Evolutionary conservation across 176 grass and related monocot genomes (phyloP).

Genomic region (Stipa capillata): DNA sequence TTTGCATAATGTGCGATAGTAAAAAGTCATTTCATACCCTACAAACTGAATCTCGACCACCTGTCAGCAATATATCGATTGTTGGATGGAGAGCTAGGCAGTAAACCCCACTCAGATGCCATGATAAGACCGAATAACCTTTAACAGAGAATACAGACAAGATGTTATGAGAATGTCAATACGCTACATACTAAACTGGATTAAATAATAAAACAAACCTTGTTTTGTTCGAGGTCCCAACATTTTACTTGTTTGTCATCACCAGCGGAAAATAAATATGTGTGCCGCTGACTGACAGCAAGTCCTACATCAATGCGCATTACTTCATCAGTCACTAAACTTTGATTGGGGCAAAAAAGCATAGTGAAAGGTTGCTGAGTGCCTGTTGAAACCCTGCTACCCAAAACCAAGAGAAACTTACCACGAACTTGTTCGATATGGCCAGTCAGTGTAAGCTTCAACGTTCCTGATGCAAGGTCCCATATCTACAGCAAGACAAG

Average conservation of each 20-base stretch:
- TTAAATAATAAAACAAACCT: conserved; percentile 49
- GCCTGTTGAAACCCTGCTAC: neutral
- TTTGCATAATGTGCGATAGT: neutral
- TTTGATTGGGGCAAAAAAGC: neutral
- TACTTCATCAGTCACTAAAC: conserved; percentile 6
- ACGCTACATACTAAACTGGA: neutral
- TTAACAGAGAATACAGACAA: conserved; percentile 15
- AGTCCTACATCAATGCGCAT: conserved; percentile 52
- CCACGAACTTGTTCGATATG: conserved; percentile 95
- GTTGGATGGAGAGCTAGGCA: conserved; percentile 95
- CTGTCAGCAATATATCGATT: conserved; percentile 84
- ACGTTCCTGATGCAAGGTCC: conserved; percentile 88
- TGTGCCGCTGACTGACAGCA: conserved; percentile 86
- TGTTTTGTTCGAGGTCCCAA: conserved; percentile 99
- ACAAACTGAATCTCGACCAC: conserved; percentile 98
- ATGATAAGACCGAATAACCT: conserved; percentile 98
- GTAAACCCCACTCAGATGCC: conserved; percentile 97
- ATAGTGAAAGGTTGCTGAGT: neutral
- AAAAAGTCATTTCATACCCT: conserved; percentile 52
- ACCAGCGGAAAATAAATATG: conserved; percentile 98
- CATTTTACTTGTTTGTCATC: conserved; percentile 99
- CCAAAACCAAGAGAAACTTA: conserved; percentile 30
- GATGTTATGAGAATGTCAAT: conserved; percentile 6
- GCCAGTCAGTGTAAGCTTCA: conserved; percentile 96
- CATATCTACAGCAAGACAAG: conserved; percentile 65